Evolutionary conservation across 306 rosid genomes (phyloP), one percentile per base, ranked within the genome.

Genomic region (Sophora flavescens): DNA sequence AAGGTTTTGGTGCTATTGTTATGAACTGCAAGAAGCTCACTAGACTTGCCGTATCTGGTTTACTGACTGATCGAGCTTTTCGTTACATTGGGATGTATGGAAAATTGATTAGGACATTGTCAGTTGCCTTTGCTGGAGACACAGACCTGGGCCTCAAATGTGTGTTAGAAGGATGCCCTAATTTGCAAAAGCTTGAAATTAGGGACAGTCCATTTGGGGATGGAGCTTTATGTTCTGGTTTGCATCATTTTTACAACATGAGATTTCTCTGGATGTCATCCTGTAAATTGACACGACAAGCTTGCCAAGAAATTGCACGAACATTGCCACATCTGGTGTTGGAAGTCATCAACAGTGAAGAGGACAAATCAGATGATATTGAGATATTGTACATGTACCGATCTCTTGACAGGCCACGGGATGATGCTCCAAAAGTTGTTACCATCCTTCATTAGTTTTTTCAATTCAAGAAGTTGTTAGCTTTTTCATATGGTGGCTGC

Each of bases 191-290:
- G 68, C 95, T 91, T 72, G 97, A 91, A 87, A 91, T 91, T 67
- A 85, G 96, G 81, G 97, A 93, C 53, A 72, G 97, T 83, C 97
- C 97, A 30, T 93, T 93, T 83, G 97, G 97, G 35, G 93, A 93
- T 82, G 83, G 50, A 42, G 96, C 93, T 74, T 47, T 93, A 44
- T 88, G 17, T 48, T 89, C 93, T 14, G 97, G 97, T 67, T 70
- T 90, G 83, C 92, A 89, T 82, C 93, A 86, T 78, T 93, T 84
- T 63, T 93, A 93, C 86, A 93, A 87, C 76, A 90, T 93, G 97
- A 86, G 97, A 72, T 93, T 93, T 76, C 89, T 93, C n/a, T 93
- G 98, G 98, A 90, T 93, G 96, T 93, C 97, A 3, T 77, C 88
- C 0, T 90, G 97, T 76, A 79, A 51, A 17, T 61, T 93, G 79